Evolutionary conservation across 148 eudicot genomes (phyloP), one percentile per base, ranked within the genome.

Genomic region (Heliamphora exappendiculata): DNA sequence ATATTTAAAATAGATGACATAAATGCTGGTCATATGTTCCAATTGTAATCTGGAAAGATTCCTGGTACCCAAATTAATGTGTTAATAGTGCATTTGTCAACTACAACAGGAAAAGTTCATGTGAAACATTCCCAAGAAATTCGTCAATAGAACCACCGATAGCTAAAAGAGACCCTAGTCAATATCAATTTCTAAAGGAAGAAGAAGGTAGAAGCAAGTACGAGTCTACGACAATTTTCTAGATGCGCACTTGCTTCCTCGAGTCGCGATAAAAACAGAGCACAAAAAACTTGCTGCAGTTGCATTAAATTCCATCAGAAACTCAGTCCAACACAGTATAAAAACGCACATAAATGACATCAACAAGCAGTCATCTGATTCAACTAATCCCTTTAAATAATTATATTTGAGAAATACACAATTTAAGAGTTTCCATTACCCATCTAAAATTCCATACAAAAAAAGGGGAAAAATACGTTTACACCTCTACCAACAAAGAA

Each of bases 371-470:
- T 39, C 41, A 42, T 58, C 12, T 1, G 41, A 26, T 47, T 16
- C 22, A 28, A 9, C 28, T 24, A 58, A 73, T 26, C 22, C 14
- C 19, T 39, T 41, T 12, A 51, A 72, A 33, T 53, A 50, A 34
- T 63, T 22, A 33, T 5, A 44, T 72, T 8, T 0, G 26, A 49
- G 17, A 72, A 20, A 12, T 31, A 53, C 17, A 72, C 59, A 53
- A 19, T 8, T 72, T 72, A 29, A 51, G 42, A 19, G 51, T 3
- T n/a, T 4, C 60, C 33, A 33, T 29, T 50, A 59, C 60, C 60
- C 54, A 26, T 33, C 57, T 71, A 34, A 67, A 28, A 51, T 50
- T 51, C 75, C n/a, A 33, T 29, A 50, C 74, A 72, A 72, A 54
- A 39, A 0, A 22, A 11, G 10, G 6, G 12, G 33, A 33, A 72